Conservation (phyloP, 441 rosid genomes). For the Capsella rubella region DNA sequence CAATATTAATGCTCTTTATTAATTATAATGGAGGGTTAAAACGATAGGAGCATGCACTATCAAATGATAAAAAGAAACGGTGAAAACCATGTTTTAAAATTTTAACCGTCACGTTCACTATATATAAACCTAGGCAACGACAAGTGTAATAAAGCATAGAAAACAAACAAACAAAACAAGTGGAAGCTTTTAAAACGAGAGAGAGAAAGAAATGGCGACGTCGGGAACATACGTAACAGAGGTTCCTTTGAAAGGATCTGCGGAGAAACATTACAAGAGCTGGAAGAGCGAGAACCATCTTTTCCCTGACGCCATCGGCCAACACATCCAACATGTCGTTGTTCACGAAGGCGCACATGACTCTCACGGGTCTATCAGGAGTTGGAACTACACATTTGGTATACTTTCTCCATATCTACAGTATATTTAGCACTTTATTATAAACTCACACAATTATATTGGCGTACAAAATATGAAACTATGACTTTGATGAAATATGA, state of each 20-base stretch:
- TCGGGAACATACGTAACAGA: conserved; percentile 41
- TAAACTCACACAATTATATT: not conserved
- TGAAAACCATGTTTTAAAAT: not conserved
- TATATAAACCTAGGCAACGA: conserved; percentile 14
- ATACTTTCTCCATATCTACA: not conserved
- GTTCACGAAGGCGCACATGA: conserved; percentile 37
- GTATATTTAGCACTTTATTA: not conserved
- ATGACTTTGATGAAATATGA: no score
- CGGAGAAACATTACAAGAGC: conserved; percentile 33
- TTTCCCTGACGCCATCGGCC: conserved; percentile 38
- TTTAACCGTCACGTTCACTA: not conserved
- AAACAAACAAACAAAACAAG: not conserved
- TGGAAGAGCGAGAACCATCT: conserved; percentile 39
- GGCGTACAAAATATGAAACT: no score
- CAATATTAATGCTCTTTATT: not conserved
- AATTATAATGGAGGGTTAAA: not conserved
- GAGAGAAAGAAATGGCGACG: conserved; percentile 35
- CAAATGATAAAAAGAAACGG: not conserved
- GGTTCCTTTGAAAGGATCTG: conserved; percentile 31
- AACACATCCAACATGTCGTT: conserved; percentile 33
- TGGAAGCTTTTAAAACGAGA: not conserved
- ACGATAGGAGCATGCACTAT: not conserved
- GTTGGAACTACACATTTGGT: conserved; percentile 37
- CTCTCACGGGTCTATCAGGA: conserved; percentile 35
- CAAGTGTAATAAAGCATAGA: not conserved